Conservation (phyloP, 1,139 yeast species). For the Yamadazyma taylorii region DNA sequence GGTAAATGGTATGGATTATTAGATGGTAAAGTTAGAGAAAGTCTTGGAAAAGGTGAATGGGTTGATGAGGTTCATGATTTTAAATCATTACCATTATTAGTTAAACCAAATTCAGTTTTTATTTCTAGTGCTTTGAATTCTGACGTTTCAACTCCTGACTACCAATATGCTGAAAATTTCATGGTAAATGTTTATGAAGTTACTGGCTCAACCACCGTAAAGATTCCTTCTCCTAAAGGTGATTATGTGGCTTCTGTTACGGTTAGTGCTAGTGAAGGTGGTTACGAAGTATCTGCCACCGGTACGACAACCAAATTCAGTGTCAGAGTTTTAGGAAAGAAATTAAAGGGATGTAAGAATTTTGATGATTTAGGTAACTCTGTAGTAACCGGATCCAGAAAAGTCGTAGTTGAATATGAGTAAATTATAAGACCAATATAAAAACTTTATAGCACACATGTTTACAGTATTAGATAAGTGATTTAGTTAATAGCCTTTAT, state of each 20-base stretch:
- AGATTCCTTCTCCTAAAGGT: conserved; percentile 18
- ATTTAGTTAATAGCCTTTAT: too few species aligned
- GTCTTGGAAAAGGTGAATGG: conserved; percentile 24
- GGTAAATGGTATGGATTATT: conserved; percentile 33
- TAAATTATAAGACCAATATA: not conserved
- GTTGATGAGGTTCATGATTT: conserved; percentile 27
- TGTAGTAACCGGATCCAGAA: conserved; percentile 7
- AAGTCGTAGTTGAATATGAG: conserved; percentile 1
- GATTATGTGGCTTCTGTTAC: conserved; percentile 10
- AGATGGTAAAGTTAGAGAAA: conserved; percentile 26
- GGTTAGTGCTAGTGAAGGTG: conserved; percentile 7
- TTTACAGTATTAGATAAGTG: too few species aligned
- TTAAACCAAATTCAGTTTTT: conserved; percentile 24
- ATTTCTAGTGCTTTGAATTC: conserved; percentile 17
- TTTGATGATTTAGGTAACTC: conserved; percentile 12
- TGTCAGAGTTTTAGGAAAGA: conserved; percentile 14
- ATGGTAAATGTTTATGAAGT: conserved; percentile 19
- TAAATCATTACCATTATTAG: conserved; percentile 28
- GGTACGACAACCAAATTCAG: conserved; percentile 7
- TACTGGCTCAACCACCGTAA: conserved; percentile 8
- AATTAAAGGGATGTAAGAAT: conserved; percentile 1
- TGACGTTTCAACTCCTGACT: conserved; percentile 17
- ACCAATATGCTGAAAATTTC: conserved; percentile 18
- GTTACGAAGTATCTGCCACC: conserved; percentile 8
- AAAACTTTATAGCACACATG: not conserved